Evolutionary conservation across 2,329 filamentous ascomycete species (phyloP), one percentile per base, ranked within the genome.

Genomic region (Aspergillus brasiliensis): DNA sequence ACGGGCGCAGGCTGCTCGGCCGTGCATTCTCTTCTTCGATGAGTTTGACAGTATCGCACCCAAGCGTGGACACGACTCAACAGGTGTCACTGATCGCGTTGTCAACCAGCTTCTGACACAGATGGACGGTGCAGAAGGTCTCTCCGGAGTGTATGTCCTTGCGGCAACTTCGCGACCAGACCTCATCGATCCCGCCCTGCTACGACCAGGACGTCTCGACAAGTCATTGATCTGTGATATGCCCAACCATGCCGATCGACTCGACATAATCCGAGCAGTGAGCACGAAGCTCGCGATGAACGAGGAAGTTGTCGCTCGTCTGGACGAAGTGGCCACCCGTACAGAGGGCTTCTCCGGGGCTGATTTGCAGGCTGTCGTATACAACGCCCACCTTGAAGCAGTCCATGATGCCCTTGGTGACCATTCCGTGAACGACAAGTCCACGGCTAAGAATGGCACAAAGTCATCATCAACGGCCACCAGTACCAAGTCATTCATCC

Each of bases 31-130:
- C 8, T 99, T 99, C 83, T 99, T 99, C 72, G 95, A 99, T 72
- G 95, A 99, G 75, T 99, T 99, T 72, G 95, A 99, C 78, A 93
- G 91, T 40, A 98, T 99, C 64, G 96, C 96, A 0, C 95, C 95
- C 2, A 99, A 98, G 78, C 86, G 95, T 78, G 95, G 95, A 0
- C 95, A 99, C 73, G 96, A 99, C 75, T 95, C 90, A 1, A 99
- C 95, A 0, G 95, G 96, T 65, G 96, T 99, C n/a, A 99, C 95
- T 0, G 96, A 99, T 76, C 88, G 96, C 38, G 96, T 99, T 0
- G 95, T 99, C 68, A 99, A 99, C 75, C 96, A 99, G 81, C 87
- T 99, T 59, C 84, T 99, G 10, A 99, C 96, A 0, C 94, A 98
- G 76, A 99, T 99, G 95, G 95, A 99, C 71, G 95, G 95, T 71